Evolutionary conservation across 1,284 basidiomycete genomes (phyloP), one percentile per base, ranked within the genome.

Genomic region (Leccinum angustisporum): DNA sequence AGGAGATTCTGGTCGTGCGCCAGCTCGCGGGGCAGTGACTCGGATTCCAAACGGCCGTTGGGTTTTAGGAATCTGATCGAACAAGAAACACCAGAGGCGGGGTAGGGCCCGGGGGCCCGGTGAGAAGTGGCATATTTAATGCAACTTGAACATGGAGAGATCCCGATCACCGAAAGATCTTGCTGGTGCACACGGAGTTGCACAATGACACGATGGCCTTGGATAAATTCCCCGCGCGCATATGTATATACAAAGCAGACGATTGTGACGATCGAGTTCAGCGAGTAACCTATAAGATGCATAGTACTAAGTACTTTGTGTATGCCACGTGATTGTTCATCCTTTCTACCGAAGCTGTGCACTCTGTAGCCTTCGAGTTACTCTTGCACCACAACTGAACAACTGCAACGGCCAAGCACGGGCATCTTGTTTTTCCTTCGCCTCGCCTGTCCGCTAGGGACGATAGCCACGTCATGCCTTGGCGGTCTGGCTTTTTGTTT

Each of bases 371-470:
- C 21, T 33, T 33, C 31, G 9, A 33, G 31, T 50, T 50, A 21
- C 25, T 50, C 46, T 6, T 50, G 8, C 25, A 25, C 25, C 21
- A 21, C 43, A 13, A 50, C 31, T 33, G 21, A 43, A 43, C 40
- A 18, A 18, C n/a, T 18, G 16, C n/a, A n/a, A 18, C 40, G 40
- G n/a, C 38, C 38, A 7, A 77, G 64, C 61, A 93, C 92, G 91
- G 91, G 91, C 58, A 80, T 93, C 7, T 79, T 97, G 54, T 76
- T 98, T 61, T 97, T 95, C 56, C 81, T 99, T 25, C 96, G 96
- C 9, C 75, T 98, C 27, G 85, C 92, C 54, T 94, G 95, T 55
- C 82, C 87, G 14, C 75, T 93, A 52, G 86, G 87, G 36, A 85
- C 92, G 0, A 81, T 97, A 54, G 93, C 83, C 1, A 83, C 91